Percentiles rank a stretch among this genome's conserved stretches.
phyloP scores from a whole-genome alignment of 495 filamentous ascomycete genomes.

The Neurospora sp. region DNA sequence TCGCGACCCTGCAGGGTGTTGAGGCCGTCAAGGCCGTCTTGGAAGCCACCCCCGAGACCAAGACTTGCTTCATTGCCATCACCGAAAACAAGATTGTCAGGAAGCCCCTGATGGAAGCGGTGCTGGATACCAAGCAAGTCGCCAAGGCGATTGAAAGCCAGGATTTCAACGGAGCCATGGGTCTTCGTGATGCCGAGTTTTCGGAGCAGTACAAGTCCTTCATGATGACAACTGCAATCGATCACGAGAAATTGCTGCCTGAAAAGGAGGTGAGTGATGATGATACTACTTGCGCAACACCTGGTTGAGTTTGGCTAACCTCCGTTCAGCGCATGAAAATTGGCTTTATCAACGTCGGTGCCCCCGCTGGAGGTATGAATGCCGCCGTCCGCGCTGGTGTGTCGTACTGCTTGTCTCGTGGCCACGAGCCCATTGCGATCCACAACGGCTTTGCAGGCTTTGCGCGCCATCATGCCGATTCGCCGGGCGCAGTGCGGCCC shows the following conservation, averaged over 20 bases:
- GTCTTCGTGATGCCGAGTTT: constrained; percentile 84
- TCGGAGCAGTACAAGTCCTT: constrained; percentile 85
- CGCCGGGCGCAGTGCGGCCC: constrained; percentile 73
- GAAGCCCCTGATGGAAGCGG: constrained; percentile 80
- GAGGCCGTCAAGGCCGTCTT: constrained; percentile 96
- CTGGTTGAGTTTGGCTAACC: constrained; percentile 10
- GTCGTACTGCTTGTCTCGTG: constrained; percentile 89
- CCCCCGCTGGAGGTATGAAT: constrained; percentile 98
- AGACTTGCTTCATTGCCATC: constrained; percentile 90
- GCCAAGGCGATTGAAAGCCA: constrained; percentile 67
- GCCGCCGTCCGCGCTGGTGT: constrained; percentile 90
- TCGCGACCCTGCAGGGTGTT: constrained; percentile 87
- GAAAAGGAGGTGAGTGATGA: constrained; percentile 53
- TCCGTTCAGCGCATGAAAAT: constrained; percentile 68
- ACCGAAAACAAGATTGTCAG: constrained; percentile 96
- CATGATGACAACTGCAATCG: constrained; percentile 66
- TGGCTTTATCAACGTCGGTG: constrained; percentile 93
- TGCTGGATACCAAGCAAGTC: constrained; percentile 73
- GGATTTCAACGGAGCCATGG: constrained; percentile 79
- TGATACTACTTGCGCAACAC: neutral
- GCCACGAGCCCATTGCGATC: constrained; percentile 83
- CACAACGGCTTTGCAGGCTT: constrained; percentile 98
- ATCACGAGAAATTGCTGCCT: constrained; percentile 44
- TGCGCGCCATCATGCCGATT: constrained; percentile 76
- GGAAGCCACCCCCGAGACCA: constrained; percentile 76